These are phyloP conservation scores for Aspergillus tamarii DNA, from an alignment of 2,329 filamentous ascomycete species.

Conservation along the genomic window DNA sequence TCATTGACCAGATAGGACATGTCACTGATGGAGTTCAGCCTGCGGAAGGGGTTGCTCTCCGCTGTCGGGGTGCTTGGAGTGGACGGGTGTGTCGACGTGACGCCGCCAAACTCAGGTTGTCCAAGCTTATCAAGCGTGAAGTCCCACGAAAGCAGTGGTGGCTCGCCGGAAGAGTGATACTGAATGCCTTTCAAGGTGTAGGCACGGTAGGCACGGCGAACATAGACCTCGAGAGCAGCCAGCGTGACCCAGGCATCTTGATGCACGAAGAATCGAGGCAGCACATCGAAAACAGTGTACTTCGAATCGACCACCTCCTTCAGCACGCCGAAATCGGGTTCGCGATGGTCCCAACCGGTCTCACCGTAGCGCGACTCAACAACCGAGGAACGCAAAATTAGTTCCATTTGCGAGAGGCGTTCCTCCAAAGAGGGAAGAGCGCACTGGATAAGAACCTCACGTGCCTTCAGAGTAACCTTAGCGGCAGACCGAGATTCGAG, in stretches of 20 bases:
- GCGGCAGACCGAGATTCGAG: slow-evolving; percentile 83
- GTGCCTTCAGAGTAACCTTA: slow-evolving; percentile 95
- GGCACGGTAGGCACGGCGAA: slow-evolving; percentile 93
- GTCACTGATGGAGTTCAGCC: slow-evolving; percentile 93
- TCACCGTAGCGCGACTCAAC: slow-evolving; percentile 97
- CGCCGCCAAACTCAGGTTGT: slow-evolving; percentile 82
- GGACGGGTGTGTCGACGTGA: slow-evolving; percentile 76
- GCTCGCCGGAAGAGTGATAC: slow-evolving; percentile 72
- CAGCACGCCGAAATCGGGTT: slow-evolving; percentile 85
- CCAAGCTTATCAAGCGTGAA: slow-evolving; percentile 93
- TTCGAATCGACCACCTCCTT: slow-evolving; percentile 99
- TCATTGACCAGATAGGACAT: slow-evolving; percentile 84
- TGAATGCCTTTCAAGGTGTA: slow-evolving; percentile 89
- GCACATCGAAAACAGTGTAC: slow-evolving; percentile 96
- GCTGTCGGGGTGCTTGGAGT: slow-evolving; percentile 74
- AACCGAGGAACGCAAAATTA: slow-evolving; percentile 93
- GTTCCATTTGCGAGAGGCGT: slow-evolving; percentile 94
- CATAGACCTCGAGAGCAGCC: slow-evolving; percentile 92
- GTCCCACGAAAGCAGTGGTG: slow-evolving; percentile 89
- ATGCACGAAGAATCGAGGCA: slow-evolving; percentile 93
- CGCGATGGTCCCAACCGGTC: slow-evolving; percentile 93
- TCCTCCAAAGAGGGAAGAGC: slow-evolving; percentile 95
- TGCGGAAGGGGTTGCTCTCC: slow-evolving; percentile 69
- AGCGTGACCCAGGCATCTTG: slow-evolving; percentile 92
- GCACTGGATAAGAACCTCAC: slow-evolving; percentile 96